These are phyloP conservation scores for Styphnolobium japonicum DNA, from an alignment of 306 rosid genomes.

Conservation along the genomic window DNA sequence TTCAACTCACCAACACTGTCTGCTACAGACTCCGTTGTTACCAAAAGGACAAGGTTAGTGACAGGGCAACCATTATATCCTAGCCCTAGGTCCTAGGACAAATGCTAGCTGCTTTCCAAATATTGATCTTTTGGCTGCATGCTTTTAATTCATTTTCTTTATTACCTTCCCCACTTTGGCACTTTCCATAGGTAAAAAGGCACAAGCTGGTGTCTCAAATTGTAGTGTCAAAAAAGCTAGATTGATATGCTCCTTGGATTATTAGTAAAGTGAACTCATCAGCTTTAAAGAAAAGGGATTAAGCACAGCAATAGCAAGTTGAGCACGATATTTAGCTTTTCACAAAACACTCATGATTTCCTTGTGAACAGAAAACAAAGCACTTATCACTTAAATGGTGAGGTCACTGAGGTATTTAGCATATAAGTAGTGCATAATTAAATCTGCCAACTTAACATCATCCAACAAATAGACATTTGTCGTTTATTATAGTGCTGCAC, in stretches of 20 bases:
- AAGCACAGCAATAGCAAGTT: background rate
- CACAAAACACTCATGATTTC: slow-evolving; percentile 9
- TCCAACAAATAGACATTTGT: slow-evolving; percentile 19
- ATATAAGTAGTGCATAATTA: background rate
- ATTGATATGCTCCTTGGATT: background rate
- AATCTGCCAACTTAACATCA: background rate
- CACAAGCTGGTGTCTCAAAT: background rate
- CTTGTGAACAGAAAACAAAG: background rate
- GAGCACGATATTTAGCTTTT: background rate
- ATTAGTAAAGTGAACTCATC: slow-evolving; percentile 21
- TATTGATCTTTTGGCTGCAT: slow-evolving; percentile 13
- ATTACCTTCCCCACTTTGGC: no score
- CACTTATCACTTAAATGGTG: background rate
- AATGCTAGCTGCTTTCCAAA: slow-evolving; percentile 1
- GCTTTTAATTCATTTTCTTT: background rate
- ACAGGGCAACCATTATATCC: slow-evolving; percentile 9
- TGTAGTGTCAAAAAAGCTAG: slow-evolving; percentile 13
- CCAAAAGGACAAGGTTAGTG: slow-evolving; percentile 63
- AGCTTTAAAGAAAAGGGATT: slow-evolving; percentile 17
- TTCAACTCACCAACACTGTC: slow-evolving; percentile 54
- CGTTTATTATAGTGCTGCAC: slow-evolving; percentile 20
- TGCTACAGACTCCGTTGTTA: slow-evolving; percentile 46
- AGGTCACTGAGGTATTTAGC: slow-evolving; percentile 16
- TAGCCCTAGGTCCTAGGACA: no score
- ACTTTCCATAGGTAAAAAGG: background rate